Base-by-base conservation (phyloP, 331 rosid genomes). In the Cucumis variabilis region DNA sequence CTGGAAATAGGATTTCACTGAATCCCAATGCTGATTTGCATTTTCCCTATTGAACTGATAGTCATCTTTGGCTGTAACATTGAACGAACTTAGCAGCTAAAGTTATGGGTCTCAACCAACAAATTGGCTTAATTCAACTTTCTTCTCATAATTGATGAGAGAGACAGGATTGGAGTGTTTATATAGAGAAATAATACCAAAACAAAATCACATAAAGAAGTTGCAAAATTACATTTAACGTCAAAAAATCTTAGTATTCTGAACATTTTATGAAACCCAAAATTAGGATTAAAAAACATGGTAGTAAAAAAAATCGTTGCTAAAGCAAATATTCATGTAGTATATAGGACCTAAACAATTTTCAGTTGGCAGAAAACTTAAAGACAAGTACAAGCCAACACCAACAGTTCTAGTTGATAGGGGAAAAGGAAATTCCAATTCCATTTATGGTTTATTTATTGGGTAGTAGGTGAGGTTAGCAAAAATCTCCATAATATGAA, bases 11-110 rank as follows among this genome's bases (percentile, higher is more conserved):
- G 96, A 92, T 89, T 90, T 95, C 90, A 89, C 60, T 13, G 94
- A 90, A 90, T 91, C 94, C 98, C 98, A 95, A 21, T 89, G 95
- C 88, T 92, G 93, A 67, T 80, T 94, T 72, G 99, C 92, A 79
- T 85, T 87, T 89, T 91, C 89, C 90, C 99, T 94, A 65, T 90
- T 80, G 33, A 88, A 91, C 9, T 85, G 92, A 90, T 94, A 97
- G 66, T 93, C 96, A 82, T 93, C 96, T 89, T 90, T 88, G 70
- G 90, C 98, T 95, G 90, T 68, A 89, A 80, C 82, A 37, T 73
- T 44, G 23, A 87, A 53, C 85, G 65, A 62, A 63, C 53, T 63
- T 51, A 41, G 66, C 55, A 82, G 70, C 82, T 68, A 86, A 19
- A 80, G 62, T 55, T 27, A 28, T 13, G 17, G 28, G 50, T 55